Conservation (phyloP, 768 basidiomycete genomes). For the Candolleomyces efflorescens region DNA sequence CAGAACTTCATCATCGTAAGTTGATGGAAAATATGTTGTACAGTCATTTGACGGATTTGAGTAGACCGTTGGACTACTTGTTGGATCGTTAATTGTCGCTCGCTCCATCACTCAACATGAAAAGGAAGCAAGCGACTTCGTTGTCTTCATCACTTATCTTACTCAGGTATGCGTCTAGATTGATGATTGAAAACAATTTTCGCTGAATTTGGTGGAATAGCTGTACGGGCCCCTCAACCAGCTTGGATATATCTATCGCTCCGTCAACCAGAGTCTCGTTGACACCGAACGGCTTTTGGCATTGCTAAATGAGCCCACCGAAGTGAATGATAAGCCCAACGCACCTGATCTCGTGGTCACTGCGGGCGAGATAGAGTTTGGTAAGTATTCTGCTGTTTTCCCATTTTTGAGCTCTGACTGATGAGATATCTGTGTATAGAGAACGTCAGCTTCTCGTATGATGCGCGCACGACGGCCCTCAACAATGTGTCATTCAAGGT, state of each 20-base stretch:
- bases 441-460: slow-evolving; percentile 86
- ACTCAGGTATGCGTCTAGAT: slow-evolving; percentile 51
- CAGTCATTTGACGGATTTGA: background rate
- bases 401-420: slow-evolving; percentile 5
- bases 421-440: slow-evolving; percentile 35
- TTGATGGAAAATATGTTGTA: background rate
- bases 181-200: background rate
- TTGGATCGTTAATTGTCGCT: slow-evolving; percentile 80
- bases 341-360: slow-evolving; percentile 69
- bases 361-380: slow-evolving; percentile 84
- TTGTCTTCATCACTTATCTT: slow-evolving; percentile 81
- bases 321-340: slow-evolving; percentile 76
- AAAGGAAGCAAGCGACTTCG: slow-evolving; percentile 55
- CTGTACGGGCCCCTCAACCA: slow-evolving; percentile 73
- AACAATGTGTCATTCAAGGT: slow-evolving; percentile 84
- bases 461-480: slow-evolving; percentile 63
- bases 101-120: slow-evolving; percentile 54
- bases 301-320: slow-evolving; percentile 76
- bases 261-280: slow-evolving; percentile 69
- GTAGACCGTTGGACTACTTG: slow-evolving; percentile 72
- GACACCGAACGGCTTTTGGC: slow-evolving; percentile 84
- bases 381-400: slow-evolving; percentile 33
- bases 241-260: slow-evolving; percentile 75
- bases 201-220: slow-evolving; percentile 24
- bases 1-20: slow-evolving; percentile 80